Conservation (phyloP, 129 eudicot genomes). For the Flaveria trinervia region DNA sequence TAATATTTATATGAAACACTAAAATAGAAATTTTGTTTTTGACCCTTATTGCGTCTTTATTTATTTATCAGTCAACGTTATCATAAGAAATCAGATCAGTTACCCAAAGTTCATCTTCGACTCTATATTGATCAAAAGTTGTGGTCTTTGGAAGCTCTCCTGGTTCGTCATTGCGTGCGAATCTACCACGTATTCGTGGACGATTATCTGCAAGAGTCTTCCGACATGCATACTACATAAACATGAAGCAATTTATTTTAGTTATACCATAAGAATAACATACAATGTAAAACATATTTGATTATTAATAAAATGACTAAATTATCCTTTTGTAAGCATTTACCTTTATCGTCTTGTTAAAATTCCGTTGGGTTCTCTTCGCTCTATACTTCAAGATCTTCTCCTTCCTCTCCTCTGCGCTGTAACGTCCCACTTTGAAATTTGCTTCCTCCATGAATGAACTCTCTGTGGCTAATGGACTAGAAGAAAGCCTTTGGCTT, state of each 20-base stretch:
- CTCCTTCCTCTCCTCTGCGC: conserved; percentile 84
- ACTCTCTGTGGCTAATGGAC: conserved; percentile 65
- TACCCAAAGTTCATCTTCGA: conserved; percentile 90
- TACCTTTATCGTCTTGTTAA: conserved; percentile 94
- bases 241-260: not conserved
- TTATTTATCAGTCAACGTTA: too few species aligned
- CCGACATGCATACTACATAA: conserved; percentile 78
- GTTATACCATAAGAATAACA: not conserved
- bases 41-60: too few species aligned
- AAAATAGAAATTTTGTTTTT: not conserved
- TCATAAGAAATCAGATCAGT: not conserved
- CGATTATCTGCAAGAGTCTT: conserved; percentile 93
- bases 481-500: conserved; percentile 53
- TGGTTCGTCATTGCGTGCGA: conserved; percentile 85
- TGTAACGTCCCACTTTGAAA: conserved; percentile 78
- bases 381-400: conserved; percentile 87
- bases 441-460: conserved; percentile 74
- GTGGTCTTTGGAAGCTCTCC: conserved; percentile 63
- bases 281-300: not conserved
- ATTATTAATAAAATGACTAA: conserved; percentile 10
- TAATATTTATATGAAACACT: too few species aligned
- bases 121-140: conserved; percentile 53
- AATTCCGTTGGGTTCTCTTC: conserved; percentile 83
- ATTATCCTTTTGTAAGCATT: not conserved
- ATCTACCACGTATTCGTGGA: conserved; percentile 94